A percentile compares a stretch with the other conserved stretches of the same genome.
Conservation (phyloP, 495 filamentous ascomycete genomes). For the Alectoria sarmentosa region DNA sequence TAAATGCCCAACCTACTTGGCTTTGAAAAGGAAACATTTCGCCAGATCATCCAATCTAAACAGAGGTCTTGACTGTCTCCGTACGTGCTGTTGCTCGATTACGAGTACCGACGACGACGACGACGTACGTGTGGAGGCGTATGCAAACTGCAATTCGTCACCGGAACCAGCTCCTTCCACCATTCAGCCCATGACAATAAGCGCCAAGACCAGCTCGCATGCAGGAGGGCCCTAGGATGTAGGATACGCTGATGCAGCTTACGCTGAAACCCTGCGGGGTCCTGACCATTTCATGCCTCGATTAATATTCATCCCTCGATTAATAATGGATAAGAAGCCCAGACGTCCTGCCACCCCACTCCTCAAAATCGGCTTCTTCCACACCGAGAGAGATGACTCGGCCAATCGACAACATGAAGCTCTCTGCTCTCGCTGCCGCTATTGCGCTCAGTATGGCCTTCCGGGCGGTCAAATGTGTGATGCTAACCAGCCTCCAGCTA, state of each 20-base stretch:
- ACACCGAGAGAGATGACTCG: not conserved
- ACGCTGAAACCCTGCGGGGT: too few species aligned
- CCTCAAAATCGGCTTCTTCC: not conserved
- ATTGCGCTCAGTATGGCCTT: not conserved
- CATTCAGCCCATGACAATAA: not conserved
- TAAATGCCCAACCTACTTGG: too few species aligned
- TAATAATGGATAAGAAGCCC: not conserved
- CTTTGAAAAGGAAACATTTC: too few species aligned
- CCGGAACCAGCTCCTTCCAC: not conserved
- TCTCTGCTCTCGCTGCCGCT: not conserved
- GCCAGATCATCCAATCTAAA: too few species aligned
- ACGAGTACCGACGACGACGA: too few species aligned
- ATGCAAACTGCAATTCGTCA: not conserved
- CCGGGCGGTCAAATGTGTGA: not conserved
- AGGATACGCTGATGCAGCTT: not conserved
- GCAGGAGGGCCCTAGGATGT: too few species aligned
- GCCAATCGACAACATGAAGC: not conserved
- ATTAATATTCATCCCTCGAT: not conserved
- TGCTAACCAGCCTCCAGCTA: not conserved
- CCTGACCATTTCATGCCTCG: not conserved
- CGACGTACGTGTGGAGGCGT: not conserved
- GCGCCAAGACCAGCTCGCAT: not conserved
- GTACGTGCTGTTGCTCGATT: too few species aligned
- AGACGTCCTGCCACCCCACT: not conserved
- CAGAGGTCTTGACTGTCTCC: too few species aligned